Percentiles rank a stretch among this genome's conserved stretches.
These are phyloP conservation scores for Globisporangium barbulae DNA, from an alignment of 352 stramenopile species.

Conservation along the genomic window DNA sequence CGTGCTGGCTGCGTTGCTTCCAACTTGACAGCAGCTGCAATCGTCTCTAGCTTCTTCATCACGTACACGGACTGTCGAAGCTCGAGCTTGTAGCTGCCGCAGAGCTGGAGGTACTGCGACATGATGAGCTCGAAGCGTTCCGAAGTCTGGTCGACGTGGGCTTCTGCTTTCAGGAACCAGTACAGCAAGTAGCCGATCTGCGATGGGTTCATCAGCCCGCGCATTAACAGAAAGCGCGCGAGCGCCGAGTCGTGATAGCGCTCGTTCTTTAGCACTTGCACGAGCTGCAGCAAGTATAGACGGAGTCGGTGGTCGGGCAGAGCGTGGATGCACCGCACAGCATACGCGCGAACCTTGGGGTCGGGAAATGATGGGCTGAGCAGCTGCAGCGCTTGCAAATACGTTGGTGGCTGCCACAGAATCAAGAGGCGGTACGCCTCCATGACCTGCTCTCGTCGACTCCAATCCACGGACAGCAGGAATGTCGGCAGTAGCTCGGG, in stretches of 20 bases:
- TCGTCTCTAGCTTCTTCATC: conserved; percentile 87
- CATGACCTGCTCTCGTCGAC: conserved; percentile 66
- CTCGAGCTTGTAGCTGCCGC: conserved; percentile 82
- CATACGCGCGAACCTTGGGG: conserved; percentile 91
- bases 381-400: conserved; percentile 85
- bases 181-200: conserved; percentile 84
- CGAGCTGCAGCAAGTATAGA: conserved; percentile 85
- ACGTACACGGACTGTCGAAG: conserved; percentile 91
- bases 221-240: conserved; percentile 74
- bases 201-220: conserved; percentile 61
- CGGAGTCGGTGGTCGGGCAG: conserved; percentile 84
- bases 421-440: conserved; percentile 79
- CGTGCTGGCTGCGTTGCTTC: conserved; percentile 33
- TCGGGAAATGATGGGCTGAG: conserved; percentile 84
- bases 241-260: conserved; percentile 80
- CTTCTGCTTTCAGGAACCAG: conserved; percentile 78
- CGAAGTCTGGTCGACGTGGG: conserved; percentile 50
- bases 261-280: conserved; percentile 85
- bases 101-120: conserved; percentile 85
- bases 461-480: conserved; percentile 84
- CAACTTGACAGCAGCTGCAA: conserved; percentile 64
- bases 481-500: conserved; percentile 82
- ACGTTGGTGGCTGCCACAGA: conserved; percentile 75
- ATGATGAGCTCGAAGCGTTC: conserved; percentile 71
- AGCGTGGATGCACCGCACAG: conserved; percentile 86